Base-by-base conservation (phyloP, 768 basidiomycete species). In the Dentipellis sp. region DNA sequence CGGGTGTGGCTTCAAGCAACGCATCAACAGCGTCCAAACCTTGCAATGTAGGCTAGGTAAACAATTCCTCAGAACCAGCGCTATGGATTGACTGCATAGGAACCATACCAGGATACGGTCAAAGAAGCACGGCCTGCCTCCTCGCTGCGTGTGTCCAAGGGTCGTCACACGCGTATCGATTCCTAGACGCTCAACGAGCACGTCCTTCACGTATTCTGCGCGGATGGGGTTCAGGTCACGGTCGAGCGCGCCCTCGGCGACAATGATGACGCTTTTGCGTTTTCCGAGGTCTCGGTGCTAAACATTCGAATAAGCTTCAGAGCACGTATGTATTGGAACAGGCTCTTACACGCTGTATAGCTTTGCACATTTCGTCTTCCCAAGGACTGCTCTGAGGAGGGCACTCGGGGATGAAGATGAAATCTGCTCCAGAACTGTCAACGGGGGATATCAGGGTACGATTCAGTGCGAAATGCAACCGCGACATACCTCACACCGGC, bases 261-360 rank as follows among this genome's bases (percentile, higher is more conserved):
- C 88, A 60, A 99, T 97, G 56, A 99, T 93, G 61, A 99, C 97
- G 1, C 95, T 98, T 74, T 95, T 97, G 63, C 97, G 86, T 74
- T 98, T 98, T 37, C 97, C 97, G 21, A 88, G 74, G 61, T 80
- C 74, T 56, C 97, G 88, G 69, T 98, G 94, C 93, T 98, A 47
- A 51, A 23, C 39, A 12, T 34, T 17, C 10, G 16, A 7, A 21
- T 63, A 40, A 56, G 54, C 54, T 11, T 19, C 7, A 19, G 23
- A 36, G 55, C 22, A 19, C 29, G 59, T 54, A 14, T 10, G 19
- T 1, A 36, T 40, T 23, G 36, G 16, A 8, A 29, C 10, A 36
- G 14, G 11, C 6, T 72, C 84, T 57, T 66, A 93, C 94, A 17
- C 80, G 79, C 22, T 84, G 78, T 56, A 98, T 88, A 48, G 84